These are phyloP conservation scores for Phytophthora fragariaefolia DNA, from an alignment of 352 stramenopile genomes.

Conservation along the genomic window DNA sequence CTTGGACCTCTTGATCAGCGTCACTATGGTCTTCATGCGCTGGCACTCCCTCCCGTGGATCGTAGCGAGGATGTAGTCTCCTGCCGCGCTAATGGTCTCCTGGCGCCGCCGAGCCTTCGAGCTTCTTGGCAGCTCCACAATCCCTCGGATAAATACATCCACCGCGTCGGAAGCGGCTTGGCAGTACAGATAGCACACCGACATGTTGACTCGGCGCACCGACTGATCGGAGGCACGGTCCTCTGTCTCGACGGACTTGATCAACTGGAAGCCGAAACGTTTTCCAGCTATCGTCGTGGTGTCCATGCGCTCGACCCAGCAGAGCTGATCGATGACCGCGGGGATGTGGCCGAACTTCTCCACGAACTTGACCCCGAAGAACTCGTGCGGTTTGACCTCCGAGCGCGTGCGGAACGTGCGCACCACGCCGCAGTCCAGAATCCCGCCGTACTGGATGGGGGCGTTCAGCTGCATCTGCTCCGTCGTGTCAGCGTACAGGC, in stretches of 20 bases:
- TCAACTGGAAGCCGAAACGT: constrained; percentile 62
- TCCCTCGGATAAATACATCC: constrained; percentile 65
- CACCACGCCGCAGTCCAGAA: constrained; percentile 58
- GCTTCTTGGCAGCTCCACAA: constrained; percentile 50
- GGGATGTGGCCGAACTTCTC: constrained; percentile 42
- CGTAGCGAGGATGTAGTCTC: constrained; percentile 50
- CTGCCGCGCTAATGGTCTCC: constrained; percentile 35
- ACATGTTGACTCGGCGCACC: constrained; percentile 52
- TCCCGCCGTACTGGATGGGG: constrained; percentile 53
- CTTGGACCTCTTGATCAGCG: constrained; percentile 68
- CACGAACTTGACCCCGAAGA: constrained; percentile 73
- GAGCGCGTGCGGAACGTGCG: constrained; percentile 47
- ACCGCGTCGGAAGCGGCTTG: constrained; percentile 47
- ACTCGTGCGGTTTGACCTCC: constrained; percentile 45
- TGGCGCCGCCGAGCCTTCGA: constrained; percentile 15
- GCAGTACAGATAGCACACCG: constrained; percentile 71
- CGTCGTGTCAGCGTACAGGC: constrained; percentile 53
- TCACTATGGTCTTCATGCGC: constrained; percentile 58
- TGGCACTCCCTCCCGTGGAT: constrained; percentile 51
- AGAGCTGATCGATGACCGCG: constrained; percentile 54
- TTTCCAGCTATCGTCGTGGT: constrained; percentile 15
- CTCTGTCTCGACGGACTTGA: constrained; percentile 67
- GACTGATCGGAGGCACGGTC: constrained; percentile 20
- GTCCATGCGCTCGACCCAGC: constrained; percentile 61
- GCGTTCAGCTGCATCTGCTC: constrained; percentile 52